Percentiles rank a stretch among this genome's conserved stretches.
These are phyloP conservation scores for Heracleum sosnowskyi DNA, from an alignment of 129 eudicot species.

Conservation along the genomic window DNA sequence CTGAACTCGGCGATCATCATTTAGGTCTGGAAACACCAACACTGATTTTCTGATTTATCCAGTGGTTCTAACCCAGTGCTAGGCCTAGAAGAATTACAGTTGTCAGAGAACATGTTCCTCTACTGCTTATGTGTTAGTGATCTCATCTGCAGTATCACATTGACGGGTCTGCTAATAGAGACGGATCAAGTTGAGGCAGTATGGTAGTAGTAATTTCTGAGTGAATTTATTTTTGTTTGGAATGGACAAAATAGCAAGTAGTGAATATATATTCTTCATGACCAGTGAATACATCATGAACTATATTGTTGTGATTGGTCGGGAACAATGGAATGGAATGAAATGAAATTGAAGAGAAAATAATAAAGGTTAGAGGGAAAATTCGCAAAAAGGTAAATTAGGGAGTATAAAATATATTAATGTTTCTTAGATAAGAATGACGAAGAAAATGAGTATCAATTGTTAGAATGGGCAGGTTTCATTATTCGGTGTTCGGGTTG, in stretches of 20 bases:
- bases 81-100: background rate
- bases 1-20: background rate
- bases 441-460: no score
- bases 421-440: no score
- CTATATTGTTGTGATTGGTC: no score
- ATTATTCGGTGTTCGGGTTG: background rate
- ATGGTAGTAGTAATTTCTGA: background rate
- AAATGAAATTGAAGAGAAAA: no score
- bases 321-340: no score
- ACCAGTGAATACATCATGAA: no score
- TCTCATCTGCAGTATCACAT: background rate
- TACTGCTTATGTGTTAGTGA: background rate
- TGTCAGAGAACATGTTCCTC: background rate
- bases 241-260: background rate
- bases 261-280: background rate
- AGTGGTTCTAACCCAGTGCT: background rate
- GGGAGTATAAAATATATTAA: no score
- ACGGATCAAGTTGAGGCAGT: no score
- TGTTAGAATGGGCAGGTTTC: background rate
- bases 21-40: background rate
- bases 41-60: background rate
- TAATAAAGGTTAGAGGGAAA: no score
- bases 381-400: no score
- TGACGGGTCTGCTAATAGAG: background rate
- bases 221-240: background rate